Percentiles rank a stretch among this genome's conserved stretches.
These are phyloP conservation scores for Nitzschia putrida DNA, from an alignment of 108 stramenopile species.

Conservation along the genomic window DNA sequence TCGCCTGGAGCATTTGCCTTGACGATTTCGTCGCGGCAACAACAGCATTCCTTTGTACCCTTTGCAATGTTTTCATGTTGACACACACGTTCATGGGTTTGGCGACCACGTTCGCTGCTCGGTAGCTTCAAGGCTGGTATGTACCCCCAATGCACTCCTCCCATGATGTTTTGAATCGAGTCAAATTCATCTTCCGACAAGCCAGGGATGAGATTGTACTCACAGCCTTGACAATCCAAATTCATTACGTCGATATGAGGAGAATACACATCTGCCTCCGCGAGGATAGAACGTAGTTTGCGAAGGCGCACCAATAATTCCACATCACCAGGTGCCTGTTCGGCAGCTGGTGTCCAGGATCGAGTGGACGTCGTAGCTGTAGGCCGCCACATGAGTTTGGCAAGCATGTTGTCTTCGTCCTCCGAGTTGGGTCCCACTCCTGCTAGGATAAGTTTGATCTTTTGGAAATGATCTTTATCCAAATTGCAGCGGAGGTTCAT, in stretches of 20 bases:
- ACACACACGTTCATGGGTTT: slow-evolving; percentile 74
- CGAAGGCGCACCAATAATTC: slow-evolving; percentile 68
- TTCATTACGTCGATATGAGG: slow-evolving; percentile 65
- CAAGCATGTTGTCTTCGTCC: slow-evolving; percentile 64
- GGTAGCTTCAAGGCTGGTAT: slow-evolving; percentile 68
- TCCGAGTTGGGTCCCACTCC: slow-evolving; percentile 74
- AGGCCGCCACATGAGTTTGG: slow-evolving; percentile 75
- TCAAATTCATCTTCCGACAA: slow-evolving; percentile 67
- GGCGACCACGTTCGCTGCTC: slow-evolving; percentile 48
- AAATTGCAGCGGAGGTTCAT: slow-evolving; percentile 75
- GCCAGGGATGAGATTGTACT: slow-evolving; percentile 76
- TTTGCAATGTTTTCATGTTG: slow-evolving; percentile 76
- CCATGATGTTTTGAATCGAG: slow-evolving; percentile 65
- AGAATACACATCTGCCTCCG: slow-evolving; percentile 53
- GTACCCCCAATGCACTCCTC: slow-evolving; percentile 78
- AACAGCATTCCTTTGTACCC: slow-evolving; percentile 75
- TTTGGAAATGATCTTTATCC: slow-evolving; percentile 47
- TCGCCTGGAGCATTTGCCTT: slow-evolving; percentile 41
- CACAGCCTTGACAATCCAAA: slow-evolving; percentile 79
- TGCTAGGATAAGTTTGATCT: slow-evolving; percentile 45
- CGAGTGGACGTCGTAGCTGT: slow-evolving; percentile 64
- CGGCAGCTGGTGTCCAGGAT: slow-evolving; percentile 65
- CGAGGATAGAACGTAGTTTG: slow-evolving; percentile 57
- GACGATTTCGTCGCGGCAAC: slow-evolving; percentile 57
- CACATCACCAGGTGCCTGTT: slow-evolving; percentile 41